Evolutionary conservation across 2,329 filamentous ascomycete species (phyloP).

Genomic region (Neonectria magnoliae): DNA sequence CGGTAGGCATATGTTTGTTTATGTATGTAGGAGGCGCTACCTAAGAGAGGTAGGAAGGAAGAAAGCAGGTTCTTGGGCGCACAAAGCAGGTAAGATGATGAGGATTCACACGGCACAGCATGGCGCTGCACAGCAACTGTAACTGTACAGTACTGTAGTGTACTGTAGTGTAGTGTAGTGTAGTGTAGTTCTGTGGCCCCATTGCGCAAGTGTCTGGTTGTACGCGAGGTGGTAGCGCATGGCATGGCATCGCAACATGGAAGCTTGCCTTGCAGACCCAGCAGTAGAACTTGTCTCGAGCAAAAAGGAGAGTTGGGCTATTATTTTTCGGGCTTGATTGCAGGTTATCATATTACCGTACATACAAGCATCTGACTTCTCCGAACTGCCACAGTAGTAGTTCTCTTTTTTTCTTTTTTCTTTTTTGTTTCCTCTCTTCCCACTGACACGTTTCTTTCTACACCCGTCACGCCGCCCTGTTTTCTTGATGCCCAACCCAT

Average conservation of each 20-base stretch:
- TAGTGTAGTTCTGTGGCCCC: not conserved
- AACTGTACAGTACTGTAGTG: too few relatives aligned
- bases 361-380: too few relatives aligned
- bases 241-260: constrained; percentile 5
- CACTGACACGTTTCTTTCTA: not conserved
- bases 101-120: not conserved
- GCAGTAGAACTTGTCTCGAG: too few relatives aligned
- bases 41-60: too few relatives aligned
- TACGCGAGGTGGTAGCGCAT: constrained; percentile 21
- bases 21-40: not conserved
- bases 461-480: too few relatives aligned
- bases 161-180: not conserved
- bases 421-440: not conserved
- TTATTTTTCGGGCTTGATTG: not conserved
- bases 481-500: not conserved
- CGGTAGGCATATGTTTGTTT: not conserved
- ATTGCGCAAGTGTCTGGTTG: constrained; percentile 9
- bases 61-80: not conserved
- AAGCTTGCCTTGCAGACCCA: not conserved
- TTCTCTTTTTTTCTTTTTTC: not conserved
- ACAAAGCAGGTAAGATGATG: not conserved
- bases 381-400: not conserved
- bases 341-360: too few relatives aligned
- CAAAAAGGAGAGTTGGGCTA: not conserved
- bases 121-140: too few relatives aligned